phyloP scores from a whole-genome alignment of 352 stramenopile genomes.

The Phytophthora podocarpi region DNA sequence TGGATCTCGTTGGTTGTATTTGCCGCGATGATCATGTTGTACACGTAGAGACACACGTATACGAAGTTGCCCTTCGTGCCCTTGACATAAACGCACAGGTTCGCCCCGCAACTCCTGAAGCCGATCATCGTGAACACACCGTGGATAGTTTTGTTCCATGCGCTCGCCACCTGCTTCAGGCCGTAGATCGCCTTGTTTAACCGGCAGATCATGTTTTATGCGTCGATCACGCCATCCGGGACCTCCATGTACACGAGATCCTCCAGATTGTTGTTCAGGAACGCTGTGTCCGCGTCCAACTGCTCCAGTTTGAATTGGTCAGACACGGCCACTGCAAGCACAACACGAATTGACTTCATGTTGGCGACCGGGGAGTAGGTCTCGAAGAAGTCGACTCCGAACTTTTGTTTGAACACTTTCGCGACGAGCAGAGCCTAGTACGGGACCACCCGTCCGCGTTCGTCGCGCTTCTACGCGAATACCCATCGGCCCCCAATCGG shows the following conservation, averaged over 20 bases:
- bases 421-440: neutral
- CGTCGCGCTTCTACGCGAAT: conserved; percentile 9
- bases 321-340: neutral
- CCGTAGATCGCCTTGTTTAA: conserved; percentile 28
- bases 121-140: conserved; percentile 12
- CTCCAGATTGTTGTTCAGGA: conserved; percentile 4
- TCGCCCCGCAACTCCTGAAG: conserved; percentile 11
- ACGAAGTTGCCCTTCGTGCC: conserved; percentile 1
- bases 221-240: neutral
- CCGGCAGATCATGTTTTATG: conserved; percentile 2
- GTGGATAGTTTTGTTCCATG: conserved; percentile 34
- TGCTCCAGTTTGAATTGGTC: neutral
- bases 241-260: conserved; percentile 5
- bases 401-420: conserved; percentile 12
- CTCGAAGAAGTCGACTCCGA: conserved; percentile 13
- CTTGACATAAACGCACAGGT: conserved; percentile 32
- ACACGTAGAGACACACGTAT: conserved; percentile 10
- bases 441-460: neutral
- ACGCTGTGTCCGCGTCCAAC: conserved; percentile 9
- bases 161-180: conserved; percentile 19
- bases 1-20: conserved; percentile 5
- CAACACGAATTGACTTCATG: conserved; percentile 3
- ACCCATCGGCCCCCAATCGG: neutral
- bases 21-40: conserved; percentile 18
- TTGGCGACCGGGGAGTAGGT: conserved; percentile 12